phyloP scores from a whole-genome alignment of 768 basidiomycete genomes.

The Terana coerulea region DNA sequence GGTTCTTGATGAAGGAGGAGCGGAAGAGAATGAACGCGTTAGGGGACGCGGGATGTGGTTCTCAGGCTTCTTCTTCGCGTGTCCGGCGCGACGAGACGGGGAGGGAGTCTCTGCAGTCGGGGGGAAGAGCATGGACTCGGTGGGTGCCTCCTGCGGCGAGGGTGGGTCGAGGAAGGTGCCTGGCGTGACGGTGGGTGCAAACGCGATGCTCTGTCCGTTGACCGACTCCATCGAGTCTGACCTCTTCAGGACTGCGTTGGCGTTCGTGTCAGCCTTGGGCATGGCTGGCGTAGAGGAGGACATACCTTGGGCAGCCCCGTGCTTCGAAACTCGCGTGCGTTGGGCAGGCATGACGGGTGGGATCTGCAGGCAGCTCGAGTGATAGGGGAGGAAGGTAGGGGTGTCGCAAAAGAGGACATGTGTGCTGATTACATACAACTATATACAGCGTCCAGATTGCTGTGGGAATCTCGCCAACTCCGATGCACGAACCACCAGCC shows the following conservation, averaged over 20 bases:
- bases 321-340: constrained; percentile 38
- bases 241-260: constrained; percentile 40
- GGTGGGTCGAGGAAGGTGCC: constrained; percentile 51
- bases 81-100: constrained; percentile 29
- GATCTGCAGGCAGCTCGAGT: constrained; percentile 7
- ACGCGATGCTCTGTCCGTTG: constrained; percentile 42
- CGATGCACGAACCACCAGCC: constrained; percentile 5
- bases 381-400: constrained; percentile 17
- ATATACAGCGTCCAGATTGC: constrained; percentile 12
- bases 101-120: constrained; percentile 28
- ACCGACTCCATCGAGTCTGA: constrained; percentile 38
- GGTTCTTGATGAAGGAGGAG: constrained; percentile 75
- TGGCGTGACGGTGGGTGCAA: constrained; percentile 57
- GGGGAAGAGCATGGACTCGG: constrained; percentile 57
- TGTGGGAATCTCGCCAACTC: constrained; percentile 10
- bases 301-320: constrained; percentile 34
- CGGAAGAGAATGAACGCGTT: constrained; percentile 89
- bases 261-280: not conserved
- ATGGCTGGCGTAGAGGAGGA: constrained; percentile 5
- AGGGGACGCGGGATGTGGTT: constrained; percentile 82
- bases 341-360: constrained; percentile 42
- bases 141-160: constrained; percentile 29
- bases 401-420: constrained; percentile 17
- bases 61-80: constrained; percentile 67
- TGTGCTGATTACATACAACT: constrained; percentile 13